Evolutionary conservation across 2,329 filamentous ascomycete genomes (phyloP), one percentile per base, ranked within the genome.

Genomic region (Colletotrichum tanaceti): DNA sequence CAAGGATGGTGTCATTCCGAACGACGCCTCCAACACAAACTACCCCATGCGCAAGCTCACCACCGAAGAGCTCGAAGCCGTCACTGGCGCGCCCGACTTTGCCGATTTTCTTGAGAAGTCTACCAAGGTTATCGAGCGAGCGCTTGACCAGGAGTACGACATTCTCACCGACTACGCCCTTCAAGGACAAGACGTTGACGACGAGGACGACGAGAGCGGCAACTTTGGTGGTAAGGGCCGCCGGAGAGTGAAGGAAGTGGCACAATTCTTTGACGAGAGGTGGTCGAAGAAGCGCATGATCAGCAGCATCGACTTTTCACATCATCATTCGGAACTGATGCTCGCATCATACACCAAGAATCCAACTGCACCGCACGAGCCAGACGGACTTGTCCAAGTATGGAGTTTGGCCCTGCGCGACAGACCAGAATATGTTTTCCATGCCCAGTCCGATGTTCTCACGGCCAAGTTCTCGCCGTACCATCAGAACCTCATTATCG

Each of bases 221-320:
- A 91, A 91, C 68, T 88, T 87, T 3, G 87, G 88, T 39, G 91
- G 90, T 4, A 91, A 91, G 71, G 91, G 90, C 58, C 89, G 91
- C 47, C 85, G 92, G 73, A 87, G 91, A 72, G 88, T 97, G 74
- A 95, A 93, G 78, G 94, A 99, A 79, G 85, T 97, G 57, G 90
- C 92, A 43, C 95, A 98, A 75, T 98, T 98, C 79, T 97, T 93
- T 80, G 94, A 98, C 76, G 92, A 97, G 70, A 88, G 94, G 77
- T 98, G 95, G 92, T 97, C 93, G 76, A 97, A 97, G 84, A 97
- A 98, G 83, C 91, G 94, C 72, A 98, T 98, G 92, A 91, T 99
- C 77, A 98, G 93, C 77, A 92, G 94, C 75, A 90, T 99, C 74
- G 93, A 95, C 81, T 99, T 98, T 80, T 98, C 95, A 52, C 92